Percentiles rank a stretch among this genome's conserved stretches.
These are phyloP conservation scores for Coelastrella sp. DNA, from an alignment of 139 green algal genomes.

Conservation along the genomic window DNA sequence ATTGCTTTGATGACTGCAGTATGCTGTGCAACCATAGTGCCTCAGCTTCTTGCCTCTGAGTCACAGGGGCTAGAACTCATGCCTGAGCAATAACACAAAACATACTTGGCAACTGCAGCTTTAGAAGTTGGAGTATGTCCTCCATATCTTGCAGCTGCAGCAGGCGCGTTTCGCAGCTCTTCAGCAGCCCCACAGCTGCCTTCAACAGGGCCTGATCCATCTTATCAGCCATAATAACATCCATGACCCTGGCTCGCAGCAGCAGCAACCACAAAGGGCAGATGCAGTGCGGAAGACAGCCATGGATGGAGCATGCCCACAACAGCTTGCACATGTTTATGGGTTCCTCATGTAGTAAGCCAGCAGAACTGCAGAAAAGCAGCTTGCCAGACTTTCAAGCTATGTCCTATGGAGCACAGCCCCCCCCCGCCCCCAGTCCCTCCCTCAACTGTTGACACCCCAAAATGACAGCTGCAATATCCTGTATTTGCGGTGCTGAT, in stretches of 20 bases:
- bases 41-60: background rate
- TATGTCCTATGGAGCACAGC: too few relatives aligned
- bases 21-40: too few relatives aligned
- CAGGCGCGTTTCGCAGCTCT: slow-evolving; percentile 53
- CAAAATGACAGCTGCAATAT: too few relatives aligned
- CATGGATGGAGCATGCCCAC: background rate
- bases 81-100: background rate
- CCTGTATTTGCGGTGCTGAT: too few relatives aligned
- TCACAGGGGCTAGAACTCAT: background rate
- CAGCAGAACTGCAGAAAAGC: too few relatives aligned
- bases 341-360: too few relatives aligned
- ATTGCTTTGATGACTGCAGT: too few relatives aligned
- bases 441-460: too few relatives aligned
- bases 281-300: too few relatives aligned
- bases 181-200: slow-evolving; percentile 70
- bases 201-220: slow-evolving; percentile 77
- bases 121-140: slow-evolving; percentile 73
- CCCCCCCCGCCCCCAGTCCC: too few relatives aligned
- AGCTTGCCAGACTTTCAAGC: too few relatives aligned
- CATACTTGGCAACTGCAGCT: slow-evolving; percentile 62
- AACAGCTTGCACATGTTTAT: background rate
- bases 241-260: slow-evolving; percentile 68
- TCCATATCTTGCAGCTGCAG: slow-evolving; percentile 74
- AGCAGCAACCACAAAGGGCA: background rate
- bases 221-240: slow-evolving; percentile 75